phyloP scores from a whole-genome alignment of 352 stramenopile species.

The Pythium biforme region DNA sequence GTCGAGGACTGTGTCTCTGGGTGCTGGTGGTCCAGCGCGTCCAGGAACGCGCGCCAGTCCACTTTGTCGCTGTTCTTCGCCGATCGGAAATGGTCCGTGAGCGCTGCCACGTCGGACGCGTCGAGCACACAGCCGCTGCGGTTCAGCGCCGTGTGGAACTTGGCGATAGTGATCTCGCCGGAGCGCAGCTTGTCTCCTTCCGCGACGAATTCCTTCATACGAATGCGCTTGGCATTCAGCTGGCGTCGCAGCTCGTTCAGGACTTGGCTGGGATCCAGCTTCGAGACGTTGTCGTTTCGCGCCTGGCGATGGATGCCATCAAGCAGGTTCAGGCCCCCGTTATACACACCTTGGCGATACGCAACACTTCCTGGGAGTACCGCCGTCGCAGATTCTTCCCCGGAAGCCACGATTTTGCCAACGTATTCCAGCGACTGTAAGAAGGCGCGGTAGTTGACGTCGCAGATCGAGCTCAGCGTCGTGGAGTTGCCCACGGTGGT shows the following conservation, averaged over 20 bases:
- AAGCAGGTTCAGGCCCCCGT: constrained; percentile 27
- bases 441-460: constrained; percentile 85
- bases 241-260: constrained; percentile 64
- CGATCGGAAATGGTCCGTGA: constrained; percentile 66
- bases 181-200: constrained; percentile 81
- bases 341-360: constrained; percentile 63
- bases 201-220: constrained; percentile 80
- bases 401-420: constrained; percentile 20
- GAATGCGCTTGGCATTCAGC: constrained; percentile 59
- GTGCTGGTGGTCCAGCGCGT: constrained; percentile 40
- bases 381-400: constrained; percentile 24
- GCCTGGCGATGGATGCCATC: constrained; percentile 34
- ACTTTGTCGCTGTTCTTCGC: constrained; percentile 67
- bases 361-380: constrained; percentile 54
- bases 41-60: constrained; percentile 74
- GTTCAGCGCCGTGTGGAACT: constrained; percentile 85
- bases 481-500: constrained; percentile 34
- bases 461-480: constrained; percentile 70
- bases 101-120: constrained; percentile 56
- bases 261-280: constrained; percentile 41
- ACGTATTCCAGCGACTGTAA: constrained; percentile 62
- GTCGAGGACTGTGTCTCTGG: background rate
- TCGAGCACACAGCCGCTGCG: constrained; percentile 71
- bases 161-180: constrained; percentile 78
- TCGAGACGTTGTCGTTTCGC: constrained; percentile 28